Percentiles rank a stretch among this genome's conserved stretches.
Evolutionary conservation across 805 yeast species (phyloP).

Genomic region (Yamadazyma scolyti): DNA sequence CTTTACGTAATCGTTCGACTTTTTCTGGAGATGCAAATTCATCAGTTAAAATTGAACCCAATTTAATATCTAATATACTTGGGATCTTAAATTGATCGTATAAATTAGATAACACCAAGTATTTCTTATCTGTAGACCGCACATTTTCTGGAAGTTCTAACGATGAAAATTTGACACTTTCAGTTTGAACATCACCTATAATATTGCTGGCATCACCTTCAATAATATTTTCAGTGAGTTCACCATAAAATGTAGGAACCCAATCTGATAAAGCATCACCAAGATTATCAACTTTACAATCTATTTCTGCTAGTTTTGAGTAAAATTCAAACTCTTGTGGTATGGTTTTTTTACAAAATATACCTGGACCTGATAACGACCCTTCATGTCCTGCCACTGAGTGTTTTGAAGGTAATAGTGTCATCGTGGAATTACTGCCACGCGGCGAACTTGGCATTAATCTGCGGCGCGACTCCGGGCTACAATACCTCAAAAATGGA

Average conservation of each 20-base stretch:
- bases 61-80: slow-evolving; percentile 75
- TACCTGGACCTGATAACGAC: slow-evolving; percentile 56
- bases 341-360: slow-evolving; percentile 69
- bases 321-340: slow-evolving; percentile 77
- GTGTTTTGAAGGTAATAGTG: too few species aligned
- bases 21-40: slow-evolving; percentile 56
- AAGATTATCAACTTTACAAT: slow-evolving; percentile 9
- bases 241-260: slow-evolving; percentile 66
- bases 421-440: too few species aligned
- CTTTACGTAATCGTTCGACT: slow-evolving; percentile 53
- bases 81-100: slow-evolving; percentile 62
- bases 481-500: too few species aligned
- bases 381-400: slow-evolving; percentile 96
- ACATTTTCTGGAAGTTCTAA: slow-evolving; percentile 3
- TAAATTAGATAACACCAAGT: slow-evolving; percentile 69
- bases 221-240: slow-evolving; percentile 41
- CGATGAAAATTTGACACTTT: background rate
- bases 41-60: slow-evolving; percentile 74
- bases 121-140: slow-evolving; percentile 21
- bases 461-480: too few species aligned
- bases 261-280: slow-evolving; percentile 41
- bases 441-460: too few species aligned
- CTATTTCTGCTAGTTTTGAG: slow-evolving; percentile 24
- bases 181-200: slow-evolving; percentile 2
- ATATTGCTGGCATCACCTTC: background rate